Evolutionary conservation across 225 moss, liverwort and hornwort species (phyloP).

Genomic region (Marchantia polymorpha): DNA sequence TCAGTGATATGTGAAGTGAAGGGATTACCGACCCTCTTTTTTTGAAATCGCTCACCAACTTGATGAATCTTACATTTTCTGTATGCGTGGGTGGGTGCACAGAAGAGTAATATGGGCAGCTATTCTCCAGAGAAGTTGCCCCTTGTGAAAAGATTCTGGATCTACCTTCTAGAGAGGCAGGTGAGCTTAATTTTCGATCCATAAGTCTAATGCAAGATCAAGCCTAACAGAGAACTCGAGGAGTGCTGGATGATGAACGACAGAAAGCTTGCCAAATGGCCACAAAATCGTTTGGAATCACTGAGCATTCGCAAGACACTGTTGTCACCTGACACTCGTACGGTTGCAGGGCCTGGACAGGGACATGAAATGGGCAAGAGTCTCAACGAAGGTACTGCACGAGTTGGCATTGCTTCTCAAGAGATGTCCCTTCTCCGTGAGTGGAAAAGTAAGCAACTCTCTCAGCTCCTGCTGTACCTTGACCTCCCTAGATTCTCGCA

Average conservation of each 20-base stretch:
- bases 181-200: conserved; percentile 29
- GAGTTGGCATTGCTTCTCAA: conserved; percentile 62
- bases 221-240: too few species aligned
- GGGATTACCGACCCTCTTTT: background rate
- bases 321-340: background rate
- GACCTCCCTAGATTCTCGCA: too few species aligned
- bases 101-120: conserved; percentile 82
- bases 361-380: conserved; percentile 63
- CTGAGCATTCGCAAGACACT: background rate
- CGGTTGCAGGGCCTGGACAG: conserved; percentile 57
- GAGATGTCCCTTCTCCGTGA: conserved; percentile 64
- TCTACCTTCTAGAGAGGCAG: conserved; percentile 75
- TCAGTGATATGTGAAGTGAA: background rate
- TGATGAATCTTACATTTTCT: background rate
- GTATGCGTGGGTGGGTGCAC: conserved; percentile 11
- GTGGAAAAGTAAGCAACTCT: conserved; percentile 60
- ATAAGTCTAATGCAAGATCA: too few species aligned
- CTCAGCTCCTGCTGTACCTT: too few species aligned
- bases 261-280: background rate
- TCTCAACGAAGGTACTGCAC: conserved; percentile 60
- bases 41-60: background rate
- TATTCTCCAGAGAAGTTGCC: conserved; percentile 56
- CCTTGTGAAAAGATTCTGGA: conserved; percentile 78
- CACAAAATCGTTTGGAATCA: background rate
- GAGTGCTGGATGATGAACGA: too few species aligned